Evolutionary conservation across 306 rosid species (phyloP), one percentile per base, ranked within the genome.

Genomic region (Myrica gale): DNA sequence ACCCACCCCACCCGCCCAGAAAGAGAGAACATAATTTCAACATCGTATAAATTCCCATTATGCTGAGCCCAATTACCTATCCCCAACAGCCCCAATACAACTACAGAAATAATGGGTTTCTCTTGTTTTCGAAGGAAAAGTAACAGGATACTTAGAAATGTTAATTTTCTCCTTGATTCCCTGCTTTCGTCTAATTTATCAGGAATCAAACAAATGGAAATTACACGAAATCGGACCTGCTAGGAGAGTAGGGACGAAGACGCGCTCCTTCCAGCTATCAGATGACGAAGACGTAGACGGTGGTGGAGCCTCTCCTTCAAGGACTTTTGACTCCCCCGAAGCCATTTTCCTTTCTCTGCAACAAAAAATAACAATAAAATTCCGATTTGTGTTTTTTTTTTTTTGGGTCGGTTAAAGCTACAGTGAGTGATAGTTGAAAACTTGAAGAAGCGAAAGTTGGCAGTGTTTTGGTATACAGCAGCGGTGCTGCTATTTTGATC

Each of bases 181-280:
- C 32, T 6, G 68, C 15, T 61, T 26, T 61, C 9, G 19, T 17
- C 51, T 16, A 54, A 48, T 26, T 32, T n/a, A 5, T 52, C 16
- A 1, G 69, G 37, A 77, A 74, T 47, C 69, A 69, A 77, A 21
- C 37, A 12, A 3, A 37, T 54, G 19, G 20, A 57, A 16, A 68
- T 1, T 17, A 68, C 11, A 65, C 1, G 68, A 56, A 60, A 66
- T n/a, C 16, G 74, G 58, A 92, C 97, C 97, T 82, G 97, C 97
- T 41, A 95, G 74, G 73, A 90, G 75, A 23, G 97, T 79, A 19
- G 97, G 97, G 55, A 81, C 16, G 70, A 88, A 57, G 82, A 92
- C 83, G 67, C 91, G 89, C 74, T 80, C 87, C 82, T 86, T 90
- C 97, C 96, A 92, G 70, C 42, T 19, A 67, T 72, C 72, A 68